phyloP scores from a whole-genome alignment of 371 early-diverging fungal species.

The Apophysomyces trapeziformis region DNA sequence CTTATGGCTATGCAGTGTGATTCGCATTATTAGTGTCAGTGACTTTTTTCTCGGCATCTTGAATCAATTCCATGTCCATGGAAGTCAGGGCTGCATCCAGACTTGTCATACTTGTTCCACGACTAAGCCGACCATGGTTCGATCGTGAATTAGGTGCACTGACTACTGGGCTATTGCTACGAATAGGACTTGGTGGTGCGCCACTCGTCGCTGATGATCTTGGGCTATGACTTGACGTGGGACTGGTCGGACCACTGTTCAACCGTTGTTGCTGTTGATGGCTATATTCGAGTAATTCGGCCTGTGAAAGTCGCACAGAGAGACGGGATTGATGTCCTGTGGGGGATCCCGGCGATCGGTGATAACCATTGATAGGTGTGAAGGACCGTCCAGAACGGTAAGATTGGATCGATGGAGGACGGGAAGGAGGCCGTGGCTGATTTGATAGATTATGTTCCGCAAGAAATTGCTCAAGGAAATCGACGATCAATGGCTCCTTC shows the following conservation, averaged over 20 bases:
- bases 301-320: constrained; percentile 44
- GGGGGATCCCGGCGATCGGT: constrained; percentile 14
- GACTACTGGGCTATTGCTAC: constrained; percentile 25
- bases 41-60: neutral
- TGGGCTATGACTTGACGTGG: constrained; percentile 30
- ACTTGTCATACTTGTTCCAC: constrained; percentile 34
- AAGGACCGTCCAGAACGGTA: constrained; percentile 34
- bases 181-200: constrained; percentile 28
- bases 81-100: constrained; percentile 34
- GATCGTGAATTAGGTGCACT: constrained; percentile 14
- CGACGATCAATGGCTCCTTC: constrained; percentile 83
- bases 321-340: constrained; percentile 21
- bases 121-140: constrained; percentile 20
- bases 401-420: constrained; percentile 54
- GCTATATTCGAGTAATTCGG: constrained; percentile 46
- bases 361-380: constrained; percentile 18
- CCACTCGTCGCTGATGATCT: constrained; percentile 24
- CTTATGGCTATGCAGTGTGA: constrained; percentile 5
- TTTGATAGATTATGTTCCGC: constrained; percentile 53
- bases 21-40: neutral
- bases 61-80: constrained; percentile 9
- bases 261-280: constrained; percentile 36
- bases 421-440: constrained; percentile 50
- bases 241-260: constrained; percentile 29
- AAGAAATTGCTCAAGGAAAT: constrained; percentile 79